Evolutionary conservation across 495 filamentous ascomycete genomes (phyloP).

Genomic region (Aspergillus nidulans): DNA sequence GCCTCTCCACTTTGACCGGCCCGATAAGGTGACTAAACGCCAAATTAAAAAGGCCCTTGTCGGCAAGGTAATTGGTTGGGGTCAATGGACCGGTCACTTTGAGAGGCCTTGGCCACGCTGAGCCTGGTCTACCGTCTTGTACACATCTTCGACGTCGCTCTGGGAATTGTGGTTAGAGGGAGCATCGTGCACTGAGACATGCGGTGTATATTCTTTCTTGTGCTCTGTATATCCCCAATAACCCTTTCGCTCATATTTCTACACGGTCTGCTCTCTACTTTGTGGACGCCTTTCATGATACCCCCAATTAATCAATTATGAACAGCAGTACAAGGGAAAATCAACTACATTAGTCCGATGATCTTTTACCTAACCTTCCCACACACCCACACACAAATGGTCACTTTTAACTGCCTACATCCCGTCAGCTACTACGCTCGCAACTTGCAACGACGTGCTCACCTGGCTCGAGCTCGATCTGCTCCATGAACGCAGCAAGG

Average conservation of each 20-base stretch:
- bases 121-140: background rate
- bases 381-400: background rate
- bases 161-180: background rate
- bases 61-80: conserved; percentile 49
- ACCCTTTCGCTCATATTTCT: background rate
- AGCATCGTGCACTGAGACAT: background rate
- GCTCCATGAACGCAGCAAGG: conserved; percentile 24
- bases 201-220: conserved; percentile 1
- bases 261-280: background rate
- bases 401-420: background rate
- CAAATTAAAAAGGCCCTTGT: conserved; percentile 38
- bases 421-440: background rate
- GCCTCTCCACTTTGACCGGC: conserved; percentile 27
- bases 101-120: conserved; percentile 34
- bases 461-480: conserved; percentile 20
- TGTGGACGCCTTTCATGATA: background rate
- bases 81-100: conserved; percentile 45
- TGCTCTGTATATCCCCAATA: background rate
- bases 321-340: background rate
- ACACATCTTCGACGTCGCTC: background rate
- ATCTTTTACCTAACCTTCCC: background rate
- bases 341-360: background rate
- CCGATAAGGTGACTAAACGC: conserved; percentile 33
- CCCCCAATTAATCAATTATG: background rate
- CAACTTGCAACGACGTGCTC: background rate